A percentile compares a stretch with the other conserved stretches of the same genome.
Conservation (phyloP, 345 rosid genomes). For the Salix exigua region DNA sequence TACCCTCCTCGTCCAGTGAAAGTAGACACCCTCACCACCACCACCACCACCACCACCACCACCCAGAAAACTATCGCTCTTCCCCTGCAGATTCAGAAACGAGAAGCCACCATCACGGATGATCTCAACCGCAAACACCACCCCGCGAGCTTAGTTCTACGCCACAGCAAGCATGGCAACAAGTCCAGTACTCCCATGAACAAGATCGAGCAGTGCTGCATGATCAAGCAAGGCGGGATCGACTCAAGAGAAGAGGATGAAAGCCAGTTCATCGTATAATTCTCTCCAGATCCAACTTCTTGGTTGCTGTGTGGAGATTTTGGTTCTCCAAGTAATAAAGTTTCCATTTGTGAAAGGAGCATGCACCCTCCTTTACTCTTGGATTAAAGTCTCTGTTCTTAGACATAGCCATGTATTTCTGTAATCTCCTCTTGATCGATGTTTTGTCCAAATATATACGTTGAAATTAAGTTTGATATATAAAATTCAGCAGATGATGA, state of each 20-base stretch:
- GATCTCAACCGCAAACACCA: background rate
- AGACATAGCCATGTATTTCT: background rate
- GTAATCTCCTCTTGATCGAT: background rate
- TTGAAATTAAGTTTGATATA: background rate
- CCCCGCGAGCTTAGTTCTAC: background rate
- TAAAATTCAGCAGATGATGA: background rate
- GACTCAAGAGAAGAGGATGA: background rate
- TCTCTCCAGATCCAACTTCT: background rate
- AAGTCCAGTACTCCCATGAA: background rate
- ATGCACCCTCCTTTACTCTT: background rate
- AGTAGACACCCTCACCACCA: background rate
- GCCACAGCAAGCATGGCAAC: background rate
- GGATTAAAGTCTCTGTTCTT: background rate
- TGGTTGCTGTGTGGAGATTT: background rate
- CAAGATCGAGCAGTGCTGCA: background rate
- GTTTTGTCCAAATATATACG: background rate
- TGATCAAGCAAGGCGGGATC: background rate
- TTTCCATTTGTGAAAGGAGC: background rate
- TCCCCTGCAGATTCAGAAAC: constrained; percentile 8
- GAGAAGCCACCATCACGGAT: background rate
- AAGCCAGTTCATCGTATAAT: background rate
- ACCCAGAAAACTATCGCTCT: constrained; percentile 1
- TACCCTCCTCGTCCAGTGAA: constrained; percentile 14
- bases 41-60: background rate
- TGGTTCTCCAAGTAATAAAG: background rate